Conservation (phyloP, 2,329 filamentous ascomycete species). For the Myriosclerotinia curreyana region DNA sequence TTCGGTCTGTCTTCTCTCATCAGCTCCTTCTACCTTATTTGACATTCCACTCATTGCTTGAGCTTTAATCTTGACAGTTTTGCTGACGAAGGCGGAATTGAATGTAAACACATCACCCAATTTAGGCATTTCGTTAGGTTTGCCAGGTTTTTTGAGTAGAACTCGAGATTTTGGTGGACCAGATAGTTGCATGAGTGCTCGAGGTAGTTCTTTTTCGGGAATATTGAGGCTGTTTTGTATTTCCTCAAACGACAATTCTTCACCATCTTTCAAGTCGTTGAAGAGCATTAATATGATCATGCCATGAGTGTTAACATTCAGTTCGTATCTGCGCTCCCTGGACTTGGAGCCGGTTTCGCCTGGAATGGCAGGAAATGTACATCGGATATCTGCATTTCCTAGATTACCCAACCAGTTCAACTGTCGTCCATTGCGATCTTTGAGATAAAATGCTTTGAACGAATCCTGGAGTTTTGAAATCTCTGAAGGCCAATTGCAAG, state of each 20-base stretch:
- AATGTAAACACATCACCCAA: slow-evolving; percentile 75
- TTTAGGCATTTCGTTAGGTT: slow-evolving; percentile 66
- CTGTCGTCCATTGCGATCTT: slow-evolving; percentile 81
- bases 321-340: slow-evolving; percentile 74
- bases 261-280: slow-evolving; percentile 64
- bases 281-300: slow-evolving; percentile 90
- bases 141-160: slow-evolving; percentile 74
- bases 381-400: slow-evolving; percentile 83
- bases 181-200: slow-evolving; percentile 77
- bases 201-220: slow-evolving; percentile 66
- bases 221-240: slow-evolving; percentile 83
- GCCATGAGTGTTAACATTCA: slow-evolving; percentile 88
- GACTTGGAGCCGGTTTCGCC: slow-evolving; percentile 61
- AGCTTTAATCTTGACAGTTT: slow-evolving; percentile 83
- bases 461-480: slow-evolving; percentile 75
- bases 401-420: slow-evolving; percentile 74
- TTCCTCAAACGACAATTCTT: slow-evolving; percentile 63
- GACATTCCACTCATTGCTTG: slow-evolving; percentile 72
- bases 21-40: slow-evolving; percentile 78
- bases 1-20: slow-evolving; percentile 68
- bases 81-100: slow-evolving; percentile 78
- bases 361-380: slow-evolving; percentile 67
- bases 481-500: slow-evolving; percentile 71
- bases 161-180: slow-evolving; percentile 81
- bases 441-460: slow-evolving; percentile 85